Evolutionary conservation across 73 alveolate species (phyloP).

Genomic region (Chromera velia): DNA sequence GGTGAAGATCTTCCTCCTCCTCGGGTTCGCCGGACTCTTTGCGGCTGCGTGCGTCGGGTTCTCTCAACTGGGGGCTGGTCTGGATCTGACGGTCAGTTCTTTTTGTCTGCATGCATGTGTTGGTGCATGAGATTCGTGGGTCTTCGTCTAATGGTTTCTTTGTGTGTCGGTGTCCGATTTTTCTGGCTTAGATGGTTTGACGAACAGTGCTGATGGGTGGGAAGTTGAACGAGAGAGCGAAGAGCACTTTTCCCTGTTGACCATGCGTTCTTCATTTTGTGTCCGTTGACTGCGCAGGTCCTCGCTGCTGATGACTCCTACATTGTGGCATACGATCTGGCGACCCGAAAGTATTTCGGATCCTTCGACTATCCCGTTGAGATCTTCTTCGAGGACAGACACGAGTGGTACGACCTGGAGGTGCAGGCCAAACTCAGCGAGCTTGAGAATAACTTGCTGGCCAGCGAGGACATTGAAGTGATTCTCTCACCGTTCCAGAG

Average conservation of each 20-base stretch:
- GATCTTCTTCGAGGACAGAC: not conserved
- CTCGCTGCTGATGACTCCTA: not conserved
- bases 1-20: not conserved
- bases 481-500: no score
- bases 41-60: not conserved
- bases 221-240: no score
- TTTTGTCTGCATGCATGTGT: no score
- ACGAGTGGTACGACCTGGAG: not conserved
- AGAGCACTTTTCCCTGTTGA: no score
- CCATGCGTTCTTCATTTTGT: no score
- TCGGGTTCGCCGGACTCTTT: not conserved
- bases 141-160: no score
- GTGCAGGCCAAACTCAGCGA: not conserved
- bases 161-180: no score
- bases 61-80: not conserved
- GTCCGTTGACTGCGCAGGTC: no score
- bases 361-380: not conserved
- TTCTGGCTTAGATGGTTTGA: no score
- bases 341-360: not conserved
- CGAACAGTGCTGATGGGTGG: no score
- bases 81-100: not conserved
- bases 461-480: no score
- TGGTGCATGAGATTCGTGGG: no score
- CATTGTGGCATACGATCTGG: not conserved
- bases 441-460: not conserved